These are phyloP conservation scores for Clausena lansium DNA, from an alignment of 345 rosid genomes.

Conservation along the genomic window DNA sequence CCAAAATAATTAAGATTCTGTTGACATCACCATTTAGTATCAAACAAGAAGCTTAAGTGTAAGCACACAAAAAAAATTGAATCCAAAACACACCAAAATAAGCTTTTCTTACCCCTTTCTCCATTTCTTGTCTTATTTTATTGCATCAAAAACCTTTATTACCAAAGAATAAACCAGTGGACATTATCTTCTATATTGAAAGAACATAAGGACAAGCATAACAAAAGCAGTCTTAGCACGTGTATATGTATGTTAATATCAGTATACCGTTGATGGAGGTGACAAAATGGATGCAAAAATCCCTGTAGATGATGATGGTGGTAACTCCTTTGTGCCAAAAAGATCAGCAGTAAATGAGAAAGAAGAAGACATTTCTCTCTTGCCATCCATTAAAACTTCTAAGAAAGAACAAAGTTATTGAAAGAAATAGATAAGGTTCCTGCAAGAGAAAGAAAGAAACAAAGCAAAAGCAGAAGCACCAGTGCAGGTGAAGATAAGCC, in stretches of 20 bases:
- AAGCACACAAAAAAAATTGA: not conserved
- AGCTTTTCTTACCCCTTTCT: not conserved
- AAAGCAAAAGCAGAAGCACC: not conserved
- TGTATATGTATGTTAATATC: not conserved
- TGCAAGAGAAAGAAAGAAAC: slow-evolving; percentile 1
- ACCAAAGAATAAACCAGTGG: not conserved
- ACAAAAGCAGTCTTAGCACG: not conserved
- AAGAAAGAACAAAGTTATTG: not conserved
- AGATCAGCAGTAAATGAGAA: slow-evolving; percentile 60
- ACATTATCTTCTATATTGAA: not conserved
- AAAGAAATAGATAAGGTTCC: not conserved
- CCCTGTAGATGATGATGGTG: slow-evolving; percentile 48
- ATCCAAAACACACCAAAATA: not conserved
- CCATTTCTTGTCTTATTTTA: not conserved
- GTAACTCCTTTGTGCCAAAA: slow-evolving; percentile 61
- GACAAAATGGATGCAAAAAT: slow-evolving; percentile 63
- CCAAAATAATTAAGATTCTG: not conserved
- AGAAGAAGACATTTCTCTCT: slow-evolving; percentile 42
- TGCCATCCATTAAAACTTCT: slow-evolving; percentile 43
- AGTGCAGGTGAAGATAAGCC: not conserved
- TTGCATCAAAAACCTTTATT: not conserved
- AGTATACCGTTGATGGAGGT: slow-evolving; percentile 50
- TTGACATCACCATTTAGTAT: not conserved
- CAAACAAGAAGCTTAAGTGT: not conserved
- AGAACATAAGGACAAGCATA: not conserved